phyloP scores from a whole-genome alignment of 257 asterid genomes.

The Nicotiana attenuata region DNA sequence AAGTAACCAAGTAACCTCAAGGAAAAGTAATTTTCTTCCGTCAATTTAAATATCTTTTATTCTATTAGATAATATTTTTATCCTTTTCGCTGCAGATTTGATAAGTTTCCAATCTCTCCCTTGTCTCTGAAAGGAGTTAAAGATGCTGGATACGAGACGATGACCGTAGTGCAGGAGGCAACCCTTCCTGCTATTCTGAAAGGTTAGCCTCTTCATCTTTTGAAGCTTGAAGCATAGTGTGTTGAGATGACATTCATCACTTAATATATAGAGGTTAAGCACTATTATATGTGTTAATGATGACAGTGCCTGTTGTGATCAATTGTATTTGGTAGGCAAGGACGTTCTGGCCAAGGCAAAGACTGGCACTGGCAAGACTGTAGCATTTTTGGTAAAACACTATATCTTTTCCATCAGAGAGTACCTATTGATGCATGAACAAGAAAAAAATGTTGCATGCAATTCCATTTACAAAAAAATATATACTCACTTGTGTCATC shows the following conservation, averaged over 20 bases:
- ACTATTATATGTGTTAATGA: not conserved
- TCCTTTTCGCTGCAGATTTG: slow-evolving; percentile 50
- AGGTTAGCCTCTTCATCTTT: slow-evolving; percentile 35
- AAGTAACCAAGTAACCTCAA: not conserved
- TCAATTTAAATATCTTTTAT: not conserved
- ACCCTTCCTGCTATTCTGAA: slow-evolving; percentile 81
- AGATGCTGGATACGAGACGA: slow-evolving; percentile 81
- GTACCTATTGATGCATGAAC: not conserved
- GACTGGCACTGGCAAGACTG: slow-evolving; percentile 99
- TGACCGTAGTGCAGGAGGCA: slow-evolving; percentile 96
- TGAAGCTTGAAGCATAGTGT: not conserved
- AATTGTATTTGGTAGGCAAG: slow-evolving; percentile 52
- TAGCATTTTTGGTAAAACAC: slow-evolving; percentile 81
- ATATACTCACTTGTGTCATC: not conserved
- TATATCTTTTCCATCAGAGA: slow-evolving; percentile 13
- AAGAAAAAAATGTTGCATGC: not conserved
- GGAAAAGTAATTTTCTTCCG: not conserved
- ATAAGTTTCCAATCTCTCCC: slow-evolving; percentile 70
- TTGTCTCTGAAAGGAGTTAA: slow-evolving; percentile 78
- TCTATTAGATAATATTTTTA: not conserved
- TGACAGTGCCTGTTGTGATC: slow-evolving; percentile 14
- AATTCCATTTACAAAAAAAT: not conserved
- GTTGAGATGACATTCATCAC: not conserved
- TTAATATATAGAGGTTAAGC: not conserved
- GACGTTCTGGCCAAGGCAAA: slow-evolving; percentile 98